Base-by-base conservation (phyloP, 1,139 yeast species). In the Fermentozyma sake region DNA sequence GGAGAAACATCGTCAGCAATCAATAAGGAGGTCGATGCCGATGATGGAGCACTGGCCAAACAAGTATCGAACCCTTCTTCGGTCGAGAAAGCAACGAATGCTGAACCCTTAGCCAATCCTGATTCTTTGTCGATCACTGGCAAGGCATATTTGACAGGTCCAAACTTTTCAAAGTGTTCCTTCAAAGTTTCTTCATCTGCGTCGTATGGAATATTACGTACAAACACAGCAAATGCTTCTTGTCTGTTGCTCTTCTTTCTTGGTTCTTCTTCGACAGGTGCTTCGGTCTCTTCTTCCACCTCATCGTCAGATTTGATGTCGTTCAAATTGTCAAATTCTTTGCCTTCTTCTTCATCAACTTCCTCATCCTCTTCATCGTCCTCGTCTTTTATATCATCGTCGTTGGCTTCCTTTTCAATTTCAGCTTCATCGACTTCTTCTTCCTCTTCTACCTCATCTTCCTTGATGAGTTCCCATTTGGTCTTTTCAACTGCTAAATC, bases 141-240 rank as follows among this genome's bases (percentile, higher is more conserved):
- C 27, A 91, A 68, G 1, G 98, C 98, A 51, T 87, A 91, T 44
- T 83, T 80, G 17, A 91, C 89, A 7, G 84, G 72, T 7, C 99
- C 99, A 50, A 91, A 87, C 41, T 75, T 71, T 33, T 67, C 59
- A 49, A 91, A 91, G 50, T 91, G 97, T 30, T 78, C 84, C 33
- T 67, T 69, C 23, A 91, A 66, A 1, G 80, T 56, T 33, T 87
- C 96, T 27, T 73, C 72, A 18, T 94, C 87, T 6, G 96, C 94
- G 53, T 87, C 96, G 46, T 91, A 93, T 4, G 98, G 97, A 26
- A 93, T 77, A 48, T 91, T 91, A 52, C 97, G 77, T 6, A 91
- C 86, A 51, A 91, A 91, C 14, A 91, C 59, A 7, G 89, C 69
- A 43, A 46, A 81, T n/a, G 73, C 62, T 44, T 81, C 91, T 52